Percentiles rank a stretch among this genome's conserved stretches.
phyloP scores from a whole-genome alignment of 2,329 filamentous ascomycete species.

The Gaeumannomyces tritici region DNA sequence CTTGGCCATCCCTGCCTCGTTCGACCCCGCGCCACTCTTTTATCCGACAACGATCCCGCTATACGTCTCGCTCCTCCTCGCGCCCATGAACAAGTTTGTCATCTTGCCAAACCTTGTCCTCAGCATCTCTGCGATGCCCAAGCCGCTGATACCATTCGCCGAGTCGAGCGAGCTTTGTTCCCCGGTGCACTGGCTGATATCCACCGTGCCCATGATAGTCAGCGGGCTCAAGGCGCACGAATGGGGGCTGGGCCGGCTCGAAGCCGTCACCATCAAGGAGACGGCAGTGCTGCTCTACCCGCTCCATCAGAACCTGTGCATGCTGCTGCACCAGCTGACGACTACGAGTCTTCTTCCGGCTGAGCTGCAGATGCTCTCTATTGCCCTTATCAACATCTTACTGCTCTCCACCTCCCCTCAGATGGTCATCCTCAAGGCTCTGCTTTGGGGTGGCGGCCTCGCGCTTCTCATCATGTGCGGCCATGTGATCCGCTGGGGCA shows the following conservation, averaged over 20 bases:
- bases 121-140: constrained; percentile 66
- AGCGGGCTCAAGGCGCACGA: neutral
- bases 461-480: constrained; percentile 64
- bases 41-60: constrained; percentile 74
- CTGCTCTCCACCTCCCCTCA: constrained; percentile 74
- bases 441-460: constrained; percentile 79
- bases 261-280: constrained; percentile 15
- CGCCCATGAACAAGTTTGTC: constrained; percentile 47
- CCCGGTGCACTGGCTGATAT: constrained; percentile 68
- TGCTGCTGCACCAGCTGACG: constrained; percentile 68
- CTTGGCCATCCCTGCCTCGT: constrained; percentile 57
- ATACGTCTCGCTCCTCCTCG: constrained; percentile 66
- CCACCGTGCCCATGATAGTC: constrained; percentile 57
- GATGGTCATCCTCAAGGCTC: constrained; percentile 70
- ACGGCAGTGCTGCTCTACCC: constrained; percentile 52
- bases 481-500: constrained; percentile 70
- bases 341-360: constrained; percentile 81
- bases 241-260: constrained; percentile 3
- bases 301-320: constrained; percentile 68
- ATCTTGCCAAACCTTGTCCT: constrained; percentile 77
- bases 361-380: constrained; percentile 80
- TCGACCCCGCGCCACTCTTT: constrained; percentile 84
- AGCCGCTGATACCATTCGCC: constrained; percentile 58
- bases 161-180: constrained; percentile 48
- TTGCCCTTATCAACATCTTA: constrained; percentile 71